Evolutionary conservation across 2,329 filamentous ascomycete genomes (phyloP).

Genomic region (Aspergillus novoparasiticus): DNA sequence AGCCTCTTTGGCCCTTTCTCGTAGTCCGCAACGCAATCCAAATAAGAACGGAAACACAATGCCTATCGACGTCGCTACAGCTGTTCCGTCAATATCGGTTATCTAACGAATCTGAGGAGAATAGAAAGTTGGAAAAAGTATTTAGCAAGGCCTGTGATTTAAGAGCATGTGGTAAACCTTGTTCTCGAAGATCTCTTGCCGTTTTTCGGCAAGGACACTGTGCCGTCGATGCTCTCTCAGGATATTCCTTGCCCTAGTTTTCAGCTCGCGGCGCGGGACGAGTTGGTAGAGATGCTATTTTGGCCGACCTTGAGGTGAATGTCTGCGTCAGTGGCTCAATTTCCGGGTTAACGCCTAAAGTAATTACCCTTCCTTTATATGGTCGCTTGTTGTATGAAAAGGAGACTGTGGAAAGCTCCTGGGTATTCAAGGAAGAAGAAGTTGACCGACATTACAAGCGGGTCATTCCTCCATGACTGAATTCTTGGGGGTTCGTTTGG

Average conservation of each 20-base stretch:
- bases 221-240: background rate
- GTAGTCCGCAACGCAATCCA: background rate
- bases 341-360: background rate
- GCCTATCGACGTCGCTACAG: background rate
- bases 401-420: no score
- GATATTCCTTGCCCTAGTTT: background rate
- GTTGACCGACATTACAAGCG: background rate
- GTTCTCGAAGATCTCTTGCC: background rate
- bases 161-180: background rate
- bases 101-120: background rate
- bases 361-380: background rate
- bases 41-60: background rate
- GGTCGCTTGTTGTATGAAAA: background rate
- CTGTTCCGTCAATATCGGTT: background rate
- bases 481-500: conserved; percentile 1
- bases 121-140: background rate
- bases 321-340: background rate
- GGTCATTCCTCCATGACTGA: background rate
- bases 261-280: background rate
- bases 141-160: background rate
- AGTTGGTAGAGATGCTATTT: background rate
- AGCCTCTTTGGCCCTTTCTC: background rate
- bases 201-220: background rate
- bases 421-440: background rate
- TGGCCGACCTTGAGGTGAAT: background rate